These are phyloP conservation scores for Agroathelia rolfsii DNA, from an alignment of 1,284 basidiomycete genomes.

Conservation along the genomic window DNA sequence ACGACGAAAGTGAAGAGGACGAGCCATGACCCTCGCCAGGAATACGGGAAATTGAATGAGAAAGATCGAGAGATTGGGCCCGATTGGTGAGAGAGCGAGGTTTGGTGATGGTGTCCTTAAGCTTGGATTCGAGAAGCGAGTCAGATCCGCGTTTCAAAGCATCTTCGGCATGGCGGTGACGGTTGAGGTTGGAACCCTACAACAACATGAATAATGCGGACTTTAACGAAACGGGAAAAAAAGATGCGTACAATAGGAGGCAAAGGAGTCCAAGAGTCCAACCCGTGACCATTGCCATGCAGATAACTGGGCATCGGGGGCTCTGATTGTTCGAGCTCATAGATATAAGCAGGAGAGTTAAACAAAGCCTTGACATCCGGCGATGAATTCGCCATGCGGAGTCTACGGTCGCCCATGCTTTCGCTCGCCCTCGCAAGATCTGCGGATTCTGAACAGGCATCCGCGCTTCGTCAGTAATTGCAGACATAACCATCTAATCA, in stretches of 20 bases:
- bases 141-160: slow-evolving; percentile 79
- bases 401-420: slow-evolving; percentile 61
- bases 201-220: slow-evolving; percentile 7
- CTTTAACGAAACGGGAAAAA: slow-evolving; percentile 12
- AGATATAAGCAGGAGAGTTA: slow-evolving; percentile 70
- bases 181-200: slow-evolving; percentile 56
- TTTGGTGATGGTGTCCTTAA: slow-evolving; percentile 69
- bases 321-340: slow-evolving; percentile 63
- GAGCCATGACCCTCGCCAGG: too few relatives aligned
- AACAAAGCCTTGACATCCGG: slow-evolving; percentile 95
- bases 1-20: slow-evolving; percentile 58
- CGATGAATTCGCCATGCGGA: slow-evolving; percentile 79
- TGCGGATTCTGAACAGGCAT: slow-evolving; percentile 56
- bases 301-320: slow-evolving; percentile 49
- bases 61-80: slow-evolving; percentile 73
- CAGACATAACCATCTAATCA: too few relatives aligned
- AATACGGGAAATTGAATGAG: slow-evolving; percentile 67
- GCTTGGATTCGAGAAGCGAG: slow-evolving; percentile 76
- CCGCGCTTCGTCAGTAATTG: too few relatives aligned
- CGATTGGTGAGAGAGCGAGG: slow-evolving; percentile 70
- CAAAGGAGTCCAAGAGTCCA: slow-evolving; percentile 69
- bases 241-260: slow-evolving; percentile 57
- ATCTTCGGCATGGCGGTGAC: slow-evolving; percentile 60
- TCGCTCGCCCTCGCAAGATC: slow-evolving; percentile 63
- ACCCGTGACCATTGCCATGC: slow-evolving; percentile 29